A percentile compares a stretch with the other conserved stretches of the same genome.
These are phyloP conservation scores for Penicillium psychrosexuale DNA, from an alignment of 2,329 filamentous ascomycete genomes.

Conservation along the genomic window DNA sequence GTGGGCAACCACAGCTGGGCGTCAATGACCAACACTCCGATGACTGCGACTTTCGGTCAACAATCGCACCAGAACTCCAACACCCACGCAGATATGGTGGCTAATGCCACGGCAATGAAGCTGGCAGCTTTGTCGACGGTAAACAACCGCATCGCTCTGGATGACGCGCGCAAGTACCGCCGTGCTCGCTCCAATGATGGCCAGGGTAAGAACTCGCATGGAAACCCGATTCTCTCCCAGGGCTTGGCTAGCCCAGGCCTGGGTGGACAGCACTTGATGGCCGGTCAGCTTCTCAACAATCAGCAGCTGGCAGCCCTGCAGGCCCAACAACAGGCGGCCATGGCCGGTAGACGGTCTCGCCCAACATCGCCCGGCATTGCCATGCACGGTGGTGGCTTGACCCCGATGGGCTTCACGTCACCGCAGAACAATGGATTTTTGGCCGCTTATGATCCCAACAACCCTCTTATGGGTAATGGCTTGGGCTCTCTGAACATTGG, in stretches of 20 bases:
- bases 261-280: slow-evolving; percentile 73
- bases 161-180: slow-evolving; percentile 95
- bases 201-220: slow-evolving; percentile 42
- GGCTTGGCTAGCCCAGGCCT: slow-evolving; percentile 62
- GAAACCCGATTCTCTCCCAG: slow-evolving; percentile 62
- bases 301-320: slow-evolving; percentile 83
- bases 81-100: slow-evolving; percentile 93
- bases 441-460: slow-evolving; percentile 74
- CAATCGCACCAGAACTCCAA: slow-evolving; percentile 42
- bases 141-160: slow-evolving; percentile 94
- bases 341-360: slow-evolving; percentile 72
- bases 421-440: slow-evolving; percentile 94
- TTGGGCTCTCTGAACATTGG: slow-evolving; percentile 69
- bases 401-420: slow-evolving; percentile 70
- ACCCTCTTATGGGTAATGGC: slow-evolving; percentile 67
- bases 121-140: slow-evolving; percentile 93
- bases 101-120: slow-evolving; percentile 98
- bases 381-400: slow-evolving; percentile 64
- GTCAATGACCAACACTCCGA: slow-evolving; percentile 96
- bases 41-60: slow-evolving; percentile 78
- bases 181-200: slow-evolving; percentile 86
- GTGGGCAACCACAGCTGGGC: slow-evolving; percentile 90
- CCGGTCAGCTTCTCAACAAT: slow-evolving; percentile 79
- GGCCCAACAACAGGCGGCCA: slow-evolving; percentile 57
- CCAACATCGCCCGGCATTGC: slow-evolving; percentile 86